phyloP scores from a whole-genome alignment of 805 yeast species.

The Suhomyces emberorum region DNA sequence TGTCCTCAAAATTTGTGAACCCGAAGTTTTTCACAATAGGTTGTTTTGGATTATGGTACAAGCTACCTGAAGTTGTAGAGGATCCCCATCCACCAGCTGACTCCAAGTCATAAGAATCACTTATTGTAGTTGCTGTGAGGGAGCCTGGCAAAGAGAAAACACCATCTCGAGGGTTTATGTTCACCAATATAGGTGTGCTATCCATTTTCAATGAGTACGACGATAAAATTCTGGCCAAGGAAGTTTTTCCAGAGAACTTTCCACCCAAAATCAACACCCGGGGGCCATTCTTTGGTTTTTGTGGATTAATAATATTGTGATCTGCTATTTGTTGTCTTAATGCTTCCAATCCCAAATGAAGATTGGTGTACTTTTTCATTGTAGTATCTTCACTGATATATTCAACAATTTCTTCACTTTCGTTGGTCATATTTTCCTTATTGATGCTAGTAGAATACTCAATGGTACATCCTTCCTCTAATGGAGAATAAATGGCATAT shows the following conservation, averaged over 20 bases:
- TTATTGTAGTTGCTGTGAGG: slow-evolving; percentile 76
- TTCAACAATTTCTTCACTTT: slow-evolving; percentile 45
- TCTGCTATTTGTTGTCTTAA: slow-evolving; percentile 32
- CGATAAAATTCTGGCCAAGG: slow-evolving; percentile 63
- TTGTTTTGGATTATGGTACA: slow-evolving; percentile 78
- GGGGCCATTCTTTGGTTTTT: slow-evolving; percentile 43
- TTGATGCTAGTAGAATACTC: slow-evolving; percentile 38
- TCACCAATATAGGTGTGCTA: slow-evolving; percentile 65
- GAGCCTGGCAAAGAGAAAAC: slow-evolving; percentile 80
- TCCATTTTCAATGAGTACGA: slow-evolving; percentile 77
- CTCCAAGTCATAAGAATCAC: slow-evolving; percentile 78
- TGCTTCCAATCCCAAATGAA: slow-evolving; percentile 75
- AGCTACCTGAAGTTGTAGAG: slow-evolving; percentile 66
- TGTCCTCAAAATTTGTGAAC: slow-evolving; percentile 54
- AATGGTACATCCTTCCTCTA: slow-evolving; percentile 61
- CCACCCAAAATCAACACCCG: slow-evolving; percentile 74
- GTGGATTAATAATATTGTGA: slow-evolving; percentile 14
- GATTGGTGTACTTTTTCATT: slow-evolving; percentile 58
- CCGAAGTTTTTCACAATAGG: slow-evolving; percentile 86
- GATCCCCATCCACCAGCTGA: slow-evolving; percentile 71
- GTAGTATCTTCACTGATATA: slow-evolving; percentile 71
- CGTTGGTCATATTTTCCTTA: slow-evolving; percentile 25
- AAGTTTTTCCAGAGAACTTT: slow-evolving; percentile 72
- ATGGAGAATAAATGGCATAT: slow-evolving; percentile 37
- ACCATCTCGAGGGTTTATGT: slow-evolving; percentile 72